phyloP scores from a whole-genome alignment of 495 filamentous ascomycete species.

The Trichoderma gamsii region DNA sequence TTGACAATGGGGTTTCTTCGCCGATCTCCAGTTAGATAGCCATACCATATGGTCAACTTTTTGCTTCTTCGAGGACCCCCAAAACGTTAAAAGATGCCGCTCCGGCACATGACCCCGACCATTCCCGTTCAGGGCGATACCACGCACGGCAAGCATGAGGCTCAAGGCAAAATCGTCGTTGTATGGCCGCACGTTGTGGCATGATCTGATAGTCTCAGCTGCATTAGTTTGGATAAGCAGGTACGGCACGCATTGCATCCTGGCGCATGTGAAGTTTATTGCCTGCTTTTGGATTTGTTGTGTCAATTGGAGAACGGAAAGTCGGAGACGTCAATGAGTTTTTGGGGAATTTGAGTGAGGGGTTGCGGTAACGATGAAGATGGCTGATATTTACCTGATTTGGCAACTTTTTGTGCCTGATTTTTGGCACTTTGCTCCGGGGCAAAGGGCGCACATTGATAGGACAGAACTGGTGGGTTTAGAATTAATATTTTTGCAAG shows the following conservation, averaged over 20 bases:
- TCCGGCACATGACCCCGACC: neutral
- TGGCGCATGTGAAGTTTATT: neutral
- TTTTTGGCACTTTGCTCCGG: neutral
- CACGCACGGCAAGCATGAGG: neutral
- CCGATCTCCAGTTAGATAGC: too few relatives aligned
- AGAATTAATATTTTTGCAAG: too few relatives aligned
- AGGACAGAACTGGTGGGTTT: too few relatives aligned
- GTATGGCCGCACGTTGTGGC: neutral
- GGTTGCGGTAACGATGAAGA: neutral
- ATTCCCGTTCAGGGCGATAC: neutral
- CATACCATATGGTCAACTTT: neutral
- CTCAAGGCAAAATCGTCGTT: neutral
- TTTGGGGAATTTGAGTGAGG: neutral
- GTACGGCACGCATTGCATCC: neutral
- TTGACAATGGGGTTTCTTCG: neutral
- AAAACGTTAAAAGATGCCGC: neutral
- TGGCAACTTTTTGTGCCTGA: neutral
- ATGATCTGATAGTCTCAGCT: neutral
- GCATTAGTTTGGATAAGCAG: neutral
- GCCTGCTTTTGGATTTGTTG: neutral
- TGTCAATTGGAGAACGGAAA: neutral
- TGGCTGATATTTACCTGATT: neutral
- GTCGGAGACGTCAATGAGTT: neutral
- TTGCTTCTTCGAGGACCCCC: neutral
- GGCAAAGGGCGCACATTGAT: too few relatives aligned